phyloP scores from a whole-genome alignment of 139 green algal species.

The Coelastrella sp. region DNA sequence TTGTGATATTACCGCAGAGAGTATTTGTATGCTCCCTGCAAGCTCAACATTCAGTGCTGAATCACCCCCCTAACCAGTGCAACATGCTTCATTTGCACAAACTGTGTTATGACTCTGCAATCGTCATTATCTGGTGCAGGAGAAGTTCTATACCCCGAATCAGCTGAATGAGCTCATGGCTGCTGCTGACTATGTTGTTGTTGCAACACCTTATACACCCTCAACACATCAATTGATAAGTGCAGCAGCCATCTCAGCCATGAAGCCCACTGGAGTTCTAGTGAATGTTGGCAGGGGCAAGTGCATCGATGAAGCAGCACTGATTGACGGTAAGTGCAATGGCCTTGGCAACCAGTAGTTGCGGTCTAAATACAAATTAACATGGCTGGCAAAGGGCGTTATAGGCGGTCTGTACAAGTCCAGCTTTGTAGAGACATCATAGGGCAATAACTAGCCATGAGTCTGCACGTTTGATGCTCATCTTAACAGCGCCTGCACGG shows the following conservation, averaged over 20 bases:
- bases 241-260: conserved; percentile 67
- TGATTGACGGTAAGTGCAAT: conserved; percentile 68
- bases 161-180: conserved; percentile 72
- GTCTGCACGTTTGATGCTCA: too few species aligned
- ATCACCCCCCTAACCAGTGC: too few species aligned
- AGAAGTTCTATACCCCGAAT: conserved; percentile 68
- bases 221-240: conserved; percentile 71
- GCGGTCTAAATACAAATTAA: too few species aligned
- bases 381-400: too few species aligned
- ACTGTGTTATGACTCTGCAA: too few species aligned
- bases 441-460: too few species aligned
- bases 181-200: conserved; percentile 81
- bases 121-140: conserved; percentile 48
- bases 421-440: too few species aligned
- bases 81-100: too few species aligned
- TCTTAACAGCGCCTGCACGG: not conserved
- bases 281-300: conserved; percentile 88
- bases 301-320: conserved; percentile 80
- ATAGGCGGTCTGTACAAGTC: too few species aligned
- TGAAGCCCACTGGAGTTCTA: conserved; percentile 80
- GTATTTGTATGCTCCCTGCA: too few species aligned
- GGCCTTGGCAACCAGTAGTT: too few species aligned
- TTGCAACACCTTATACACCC: conserved; percentile 75
- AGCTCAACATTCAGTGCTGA: too few species aligned
- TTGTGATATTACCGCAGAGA: not conserved